Base-by-base conservation (phyloP, 441 rosid species). In the Populus hybrid region DNA sequence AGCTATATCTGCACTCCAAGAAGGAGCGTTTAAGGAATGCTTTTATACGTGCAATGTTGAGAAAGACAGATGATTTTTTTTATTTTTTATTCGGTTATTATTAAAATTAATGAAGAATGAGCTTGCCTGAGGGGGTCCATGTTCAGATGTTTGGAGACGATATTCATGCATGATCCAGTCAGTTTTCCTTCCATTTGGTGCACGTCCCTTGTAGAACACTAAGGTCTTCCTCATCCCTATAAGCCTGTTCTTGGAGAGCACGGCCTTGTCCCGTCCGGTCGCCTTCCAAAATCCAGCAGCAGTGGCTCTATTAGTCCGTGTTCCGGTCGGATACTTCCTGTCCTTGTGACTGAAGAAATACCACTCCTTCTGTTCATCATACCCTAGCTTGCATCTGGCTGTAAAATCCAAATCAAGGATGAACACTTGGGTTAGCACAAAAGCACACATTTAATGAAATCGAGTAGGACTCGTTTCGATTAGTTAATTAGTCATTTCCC, bases 151-250 rank as follows among this genome's bases (percentile, higher is more conserved):
- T 82, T 95, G 96, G 80, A 88, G 94, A 10, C 99, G 92, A 80
- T 93, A 95, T 63, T 95, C 99, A 28, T 95, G 99, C 90, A 95
- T 89, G 87, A 95, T 92, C 99, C 99, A 95, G 78, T 93, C 97
- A 0, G 91, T 81, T 77, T 95, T 95, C 73, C 87, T 83, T 70
- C 99, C 99, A 74, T 91, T 95, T 2, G 99, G 98, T n/a, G 98
- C 99, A 8, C 99, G 91, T 12, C 99, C 99, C 23, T 88, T 87
- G 84, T 95, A 95, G 80, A 91, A 95, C 20, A 95, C 99, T 8
- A 95, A 90, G 54, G 99, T 95, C 87, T 95, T 95, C 69, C 98
- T 83, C 99, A 95, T 93, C 50, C 99, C 99, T 32, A 95, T 90
- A 32, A 95, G 80, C 57, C 59, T 88, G 86, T 88, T 90, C 83